Percentiles rank a stretch among this genome's conserved stretches.
Evolutionary conservation across 306 rosid species (phyloP).

Genomic region (Crotalaria pallida): DNA sequence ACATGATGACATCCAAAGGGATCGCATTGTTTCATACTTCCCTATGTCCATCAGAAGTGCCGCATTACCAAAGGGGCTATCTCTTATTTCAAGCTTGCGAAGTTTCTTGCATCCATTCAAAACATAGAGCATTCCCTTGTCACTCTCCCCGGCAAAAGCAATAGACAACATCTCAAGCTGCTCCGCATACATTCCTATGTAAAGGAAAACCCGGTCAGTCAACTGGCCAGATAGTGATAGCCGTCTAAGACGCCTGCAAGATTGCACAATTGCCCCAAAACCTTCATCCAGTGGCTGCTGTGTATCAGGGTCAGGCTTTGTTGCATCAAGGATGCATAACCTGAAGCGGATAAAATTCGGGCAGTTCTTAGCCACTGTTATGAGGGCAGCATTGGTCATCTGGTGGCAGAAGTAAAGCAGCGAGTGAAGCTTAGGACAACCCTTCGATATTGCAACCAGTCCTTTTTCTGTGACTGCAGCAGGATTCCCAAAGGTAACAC

Average conservation of each 20-base stretch:
- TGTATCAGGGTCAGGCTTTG: constrained; percentile 64
- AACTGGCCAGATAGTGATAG: constrained; percentile 69
- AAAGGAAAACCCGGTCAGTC: constrained; percentile 72
- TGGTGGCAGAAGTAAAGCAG: constrained; percentile 83
- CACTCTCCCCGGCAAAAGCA: constrained; percentile 86
- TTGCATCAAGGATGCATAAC: constrained; percentile 68
- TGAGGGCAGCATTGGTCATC: constrained; percentile 96
- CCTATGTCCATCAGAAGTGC: constrained; percentile 86
- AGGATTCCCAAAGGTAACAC: constrained; percentile 43
- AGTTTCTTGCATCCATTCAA: constrained; percentile 93
- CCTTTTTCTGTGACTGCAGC: constrained; percentile 79
- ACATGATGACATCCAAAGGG: constrained; percentile 99
- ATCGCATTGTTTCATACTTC: constrained; percentile 99
- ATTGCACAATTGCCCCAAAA: constrained; percentile 89
- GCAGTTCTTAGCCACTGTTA: constrained; percentile 79
- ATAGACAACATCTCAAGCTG: constrained; percentile 85
- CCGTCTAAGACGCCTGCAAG: constrained; percentile 75
- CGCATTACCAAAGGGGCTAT: constrained; percentile 72
- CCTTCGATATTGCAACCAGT: constrained; percentile 71
- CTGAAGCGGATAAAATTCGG: constrained; percentile 84
- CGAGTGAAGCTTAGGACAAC: constrained; percentile 85
- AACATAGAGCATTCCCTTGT: constrained; percentile 85
- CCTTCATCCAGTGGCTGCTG: constrained; percentile 84
- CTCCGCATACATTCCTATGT: constrained; percentile 90
- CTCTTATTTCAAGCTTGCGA: constrained; percentile 90